These are phyloP conservation scores for Scedosporium apiospermum DNA, from an alignment of 2,329 filamentous ascomycete species.

Conservation along the genomic window DNA sequence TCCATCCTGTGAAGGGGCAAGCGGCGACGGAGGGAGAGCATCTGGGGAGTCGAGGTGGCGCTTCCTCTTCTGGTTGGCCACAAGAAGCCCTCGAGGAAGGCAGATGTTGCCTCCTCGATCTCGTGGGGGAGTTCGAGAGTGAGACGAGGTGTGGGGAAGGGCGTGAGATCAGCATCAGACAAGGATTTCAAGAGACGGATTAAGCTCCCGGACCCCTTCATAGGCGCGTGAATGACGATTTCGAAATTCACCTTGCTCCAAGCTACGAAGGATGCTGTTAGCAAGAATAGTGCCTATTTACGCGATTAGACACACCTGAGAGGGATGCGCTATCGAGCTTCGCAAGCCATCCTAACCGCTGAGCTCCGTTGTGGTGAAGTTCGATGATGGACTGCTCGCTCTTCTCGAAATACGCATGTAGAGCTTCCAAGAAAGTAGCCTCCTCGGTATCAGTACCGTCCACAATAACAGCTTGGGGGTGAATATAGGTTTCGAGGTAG, in stretches of 20 bases:
- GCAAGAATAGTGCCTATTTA: neutral
- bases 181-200: slow-evolving; percentile 71
- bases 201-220: slow-evolving; percentile 62
- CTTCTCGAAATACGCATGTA: slow-evolving; percentile 43
- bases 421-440: slow-evolving; percentile 51
- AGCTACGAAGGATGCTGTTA: slow-evolving; percentile 29
- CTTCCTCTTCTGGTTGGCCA: slow-evolving; percentile 49
- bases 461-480: slow-evolving; percentile 66
- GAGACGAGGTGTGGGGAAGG: slow-evolving; percentile 59
- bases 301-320: slow-evolving; percentile 34
- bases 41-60: slow-evolving; percentile 32
- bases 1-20: slow-evolving; percentile 51
- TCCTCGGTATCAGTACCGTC: slow-evolving; percentile 63
- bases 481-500: slow-evolving; percentile 64
- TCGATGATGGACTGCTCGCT: slow-evolving; percentile 60
- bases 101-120: slow-evolving; percentile 54
- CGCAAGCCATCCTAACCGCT: slow-evolving; percentile 66
- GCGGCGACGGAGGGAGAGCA: slow-evolving; percentile 65
- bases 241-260: slow-evolving; percentile 77
- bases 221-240: slow-evolving; percentile 70
- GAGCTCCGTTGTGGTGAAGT: slow-evolving; percentile 54
- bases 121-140: slow-evolving; percentile 73
- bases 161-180: slow-evolving; percentile 63
- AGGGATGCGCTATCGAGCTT: slow-evolving; percentile 66
- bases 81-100: slow-evolving; percentile 52